Base-by-base conservation (phyloP, 345 rosid genomes). In the Pugionium dolabratum region DNA sequence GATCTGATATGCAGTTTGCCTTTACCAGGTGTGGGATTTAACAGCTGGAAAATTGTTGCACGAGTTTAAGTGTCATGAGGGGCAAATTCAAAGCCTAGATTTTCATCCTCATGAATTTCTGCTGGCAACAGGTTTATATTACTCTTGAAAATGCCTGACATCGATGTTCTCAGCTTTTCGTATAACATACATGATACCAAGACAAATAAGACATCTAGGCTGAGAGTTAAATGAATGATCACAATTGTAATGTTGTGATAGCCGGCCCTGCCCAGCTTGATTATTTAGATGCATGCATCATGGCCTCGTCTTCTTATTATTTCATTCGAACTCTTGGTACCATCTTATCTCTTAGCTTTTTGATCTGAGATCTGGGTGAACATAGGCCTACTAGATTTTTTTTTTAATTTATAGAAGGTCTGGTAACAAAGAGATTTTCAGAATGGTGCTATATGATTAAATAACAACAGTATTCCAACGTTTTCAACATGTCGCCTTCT, bases 101-200 rank as follows among this genome's bases (percentile, higher is more conserved):
- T 95, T 95, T 70, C 99, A 95, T 86, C 99, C 99, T 44, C 83
- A 91, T 30, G 97, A 95, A 66, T 95, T 95, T 78, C 80, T 95
- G 18, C 79, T 95, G 71, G 97, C 96, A 61, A 86, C 99, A 84
- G 99, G 99, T 90, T 72, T 67, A 76, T 78, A 36, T 59, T 73
- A 42, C 9, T 69, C 51, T 68, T 54, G 40, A 33, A 28, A 36
- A 11, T 59, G 11, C 8, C 28, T 27, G 66, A 76, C 78, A 36
- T 59, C 71, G 39, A 9, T 35, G 30, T 8, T 27, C 30, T 37
- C 49, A 9, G 9, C 25, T 39, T 63, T 54, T 39, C 25, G 44
- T 8, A 35, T 29, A 33, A 52, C 4, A 32, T 27, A 10, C 64
- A 36, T 57, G 39, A 9, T 57, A 25, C 49, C 64, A 49, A 31